Evolutionary conservation across 257 asterid species (phyloP).

Genomic region (Solanum gracilifrons): DNA sequence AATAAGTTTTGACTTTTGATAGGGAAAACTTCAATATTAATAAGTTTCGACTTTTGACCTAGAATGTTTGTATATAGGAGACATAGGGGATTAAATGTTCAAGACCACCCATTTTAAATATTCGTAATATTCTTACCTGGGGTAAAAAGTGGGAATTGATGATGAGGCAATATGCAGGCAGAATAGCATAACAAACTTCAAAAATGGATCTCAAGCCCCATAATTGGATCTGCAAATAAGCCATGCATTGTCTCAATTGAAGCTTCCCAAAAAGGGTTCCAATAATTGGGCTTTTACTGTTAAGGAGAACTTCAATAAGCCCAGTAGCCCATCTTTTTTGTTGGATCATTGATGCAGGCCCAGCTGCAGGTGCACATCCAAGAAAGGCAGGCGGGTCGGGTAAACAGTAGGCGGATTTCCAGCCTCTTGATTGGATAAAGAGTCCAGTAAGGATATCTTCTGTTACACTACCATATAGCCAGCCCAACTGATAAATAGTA

Average conservation of each 20-base stretch:
- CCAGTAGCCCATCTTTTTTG: conserved; percentile 37
- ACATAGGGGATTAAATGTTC: rapidly evolving
- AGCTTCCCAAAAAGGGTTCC: not conserved
- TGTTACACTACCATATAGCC: conserved; percentile 22
- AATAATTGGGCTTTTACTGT: conserved; percentile 7
- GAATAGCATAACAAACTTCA: conserved; percentile 18
- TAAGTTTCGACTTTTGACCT: not conserved
- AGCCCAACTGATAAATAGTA: conserved; percentile 13
- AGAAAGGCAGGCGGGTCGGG: conserved; percentile 25
- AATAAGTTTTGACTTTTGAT: too few species aligned
- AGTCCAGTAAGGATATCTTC: conserved; percentile 24
- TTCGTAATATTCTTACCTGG: not conserved
- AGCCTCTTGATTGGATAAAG: conserved; percentile 16
- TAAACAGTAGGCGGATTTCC: conserved; percentile 14
- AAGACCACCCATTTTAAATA: not conserved
- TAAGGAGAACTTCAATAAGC: conserved; percentile 11
- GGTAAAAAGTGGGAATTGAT: conserved; percentile 21
- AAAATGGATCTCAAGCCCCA: conserved; percentile 26
- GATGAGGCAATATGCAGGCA: conserved; percentile 25
- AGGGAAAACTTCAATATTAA: not conserved
- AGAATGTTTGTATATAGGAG: not conserved
- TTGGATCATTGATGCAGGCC: conserved; percentile 13
- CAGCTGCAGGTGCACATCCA: conserved; percentile 21
- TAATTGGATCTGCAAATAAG: conserved; percentile 1
- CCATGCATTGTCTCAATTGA: conserved; percentile 17